Evolutionary conservation across 2,329 filamentous ascomycete genomes (phyloP), one percentile per base, ranked within the genome.

Genomic region (Aphanocladium album): DNA sequence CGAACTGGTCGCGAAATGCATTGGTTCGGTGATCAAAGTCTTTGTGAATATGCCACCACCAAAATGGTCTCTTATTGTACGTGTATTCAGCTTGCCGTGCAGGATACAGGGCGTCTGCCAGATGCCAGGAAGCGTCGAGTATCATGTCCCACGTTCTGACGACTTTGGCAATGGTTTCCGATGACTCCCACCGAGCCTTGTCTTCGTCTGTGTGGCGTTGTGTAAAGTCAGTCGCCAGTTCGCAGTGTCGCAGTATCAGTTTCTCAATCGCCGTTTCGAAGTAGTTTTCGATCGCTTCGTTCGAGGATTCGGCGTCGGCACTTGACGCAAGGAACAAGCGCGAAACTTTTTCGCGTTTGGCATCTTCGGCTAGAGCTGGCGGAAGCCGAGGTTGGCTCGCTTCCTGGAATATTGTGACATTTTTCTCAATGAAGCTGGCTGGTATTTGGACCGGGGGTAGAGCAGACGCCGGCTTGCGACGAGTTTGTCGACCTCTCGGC

Each of bases 1-100:
- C 61, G 35, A 69, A 68, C 39, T 70, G 68, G 55, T 74, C 70
- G 60, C 67, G 69, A 55, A 72, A 70, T 27, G 66, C 64, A 50
- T 69, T 66, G 2, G 64, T 65, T 1, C 67, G 68, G 5, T 60
- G 66, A 47, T 73, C 69, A 60, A 75, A 69, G 51, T 74, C 69
- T 57, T 71, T 73, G 62, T 74, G 69, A 39, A 74, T 69, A 43
- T 75, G 67, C 73, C 74, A 76, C 73, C 74, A 76, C 74, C 74
- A 76, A 50, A 73, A 76, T 0, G 74, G 74, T n/a, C 72, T 65
- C 21, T 66, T 66, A 35, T 65, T 68, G 63, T 76, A 75, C 8
- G 60, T 64, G 50, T 75, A 74, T 54, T 73, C 70, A 41, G 71
- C 65, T 46, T 71, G 66, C n/a, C 69, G 69, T 2, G 66, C 71